Base-by-base conservation (phyloP, 768 basidiomycete species). In the Terana coerulea region DNA sequence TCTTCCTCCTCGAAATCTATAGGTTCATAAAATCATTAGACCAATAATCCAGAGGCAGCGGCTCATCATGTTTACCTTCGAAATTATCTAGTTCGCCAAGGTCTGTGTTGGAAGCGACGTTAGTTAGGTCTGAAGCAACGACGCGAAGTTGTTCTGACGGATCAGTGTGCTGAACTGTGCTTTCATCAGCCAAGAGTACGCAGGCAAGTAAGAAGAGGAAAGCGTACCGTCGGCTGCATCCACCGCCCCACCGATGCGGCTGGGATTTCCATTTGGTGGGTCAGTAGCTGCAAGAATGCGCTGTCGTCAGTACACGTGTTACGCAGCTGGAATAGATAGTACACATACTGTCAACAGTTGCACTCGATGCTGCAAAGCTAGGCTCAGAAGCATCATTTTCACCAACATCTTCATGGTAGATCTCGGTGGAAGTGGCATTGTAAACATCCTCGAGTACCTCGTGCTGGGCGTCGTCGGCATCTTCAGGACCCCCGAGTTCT, bases 401-500 rank as follows among this genome's bases (percentile, higher is more conserved):
- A n/a, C 8, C n/a, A 33, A n/a, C 31, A n/a, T n/a, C 31, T n/a
- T 33, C 31, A n/a, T 37, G 15, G 7, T 37, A 7, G 7, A 37
- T n/a, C 36, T 7, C 36, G 15, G 7, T 5, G 36, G 29, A 46
- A 15, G 21, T 5, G 2, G 30, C 44, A 2, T 33, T 41, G 41
- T 31, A 22, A 2, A 22, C 14, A 30, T 22, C 39, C 19, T 34
- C 22, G 15, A 24, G 43, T 1, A 19, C 11, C n/a, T 49, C 46
- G 9, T 37, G 21, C 7, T 55, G 41, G 7, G 15, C 81, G 42
- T 73, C 67, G 15, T 77, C 82, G 40, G 76, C 84, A 49, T 78
- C 67, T 51, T 75, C 76, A 7, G 64, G 66, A 12, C 51, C 62
- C 8, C 58, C 64, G 0, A 61, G 54, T 30, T 61, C 63, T 41